Evolutionary conservation across 2,329 filamentous ascomycete species (phyloP).

Genomic region (Stagonosporopsis chrysanthemi): DNA sequence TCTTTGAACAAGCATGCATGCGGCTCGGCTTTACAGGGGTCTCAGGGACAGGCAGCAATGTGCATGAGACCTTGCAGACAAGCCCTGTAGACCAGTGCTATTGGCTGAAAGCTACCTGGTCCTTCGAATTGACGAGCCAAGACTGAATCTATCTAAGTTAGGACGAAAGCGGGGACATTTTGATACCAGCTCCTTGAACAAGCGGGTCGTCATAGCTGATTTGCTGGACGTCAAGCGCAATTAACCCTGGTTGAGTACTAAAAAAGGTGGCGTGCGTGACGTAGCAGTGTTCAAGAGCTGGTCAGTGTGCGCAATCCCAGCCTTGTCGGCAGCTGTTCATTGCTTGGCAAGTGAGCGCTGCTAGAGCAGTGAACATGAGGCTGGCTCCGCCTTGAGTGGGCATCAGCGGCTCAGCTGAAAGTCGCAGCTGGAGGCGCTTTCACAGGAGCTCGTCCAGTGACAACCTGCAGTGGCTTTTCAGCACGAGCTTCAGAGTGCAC

Average conservation of each 20-base stretch:
- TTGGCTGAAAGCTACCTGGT: not conserved
- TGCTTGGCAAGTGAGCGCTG: not conserved
- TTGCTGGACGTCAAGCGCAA: not conserved
- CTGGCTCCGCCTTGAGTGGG: not conserved
- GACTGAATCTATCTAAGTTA: not conserved
- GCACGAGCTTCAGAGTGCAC: too few relatives aligned
- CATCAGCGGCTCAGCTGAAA: not conserved
- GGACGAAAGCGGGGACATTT: not conserved
- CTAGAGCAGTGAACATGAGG: not conserved
- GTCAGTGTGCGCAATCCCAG: not conserved
- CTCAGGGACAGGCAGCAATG: not conserved
- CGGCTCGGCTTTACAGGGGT: not conserved
- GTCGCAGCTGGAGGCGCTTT: not conserved
- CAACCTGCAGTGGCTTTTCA: too few relatives aligned
- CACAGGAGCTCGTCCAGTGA: not conserved
- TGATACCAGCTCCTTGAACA: not conserved
- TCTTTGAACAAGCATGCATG: slow-evolving; percentile 20
- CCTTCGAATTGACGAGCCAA: not conserved
- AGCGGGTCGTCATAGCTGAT: not conserved
- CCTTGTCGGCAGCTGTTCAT: not conserved
- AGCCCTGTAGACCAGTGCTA: slow-evolving; percentile 2
- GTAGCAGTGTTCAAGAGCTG: not conserved
- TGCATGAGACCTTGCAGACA: slow-evolving; percentile 2
- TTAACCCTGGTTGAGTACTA: too few relatives aligned
- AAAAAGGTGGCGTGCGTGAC: not conserved